phyloP scores from a whole-genome alignment of 805 yeast species.

The Wickerhamomyces bovis region DNA sequence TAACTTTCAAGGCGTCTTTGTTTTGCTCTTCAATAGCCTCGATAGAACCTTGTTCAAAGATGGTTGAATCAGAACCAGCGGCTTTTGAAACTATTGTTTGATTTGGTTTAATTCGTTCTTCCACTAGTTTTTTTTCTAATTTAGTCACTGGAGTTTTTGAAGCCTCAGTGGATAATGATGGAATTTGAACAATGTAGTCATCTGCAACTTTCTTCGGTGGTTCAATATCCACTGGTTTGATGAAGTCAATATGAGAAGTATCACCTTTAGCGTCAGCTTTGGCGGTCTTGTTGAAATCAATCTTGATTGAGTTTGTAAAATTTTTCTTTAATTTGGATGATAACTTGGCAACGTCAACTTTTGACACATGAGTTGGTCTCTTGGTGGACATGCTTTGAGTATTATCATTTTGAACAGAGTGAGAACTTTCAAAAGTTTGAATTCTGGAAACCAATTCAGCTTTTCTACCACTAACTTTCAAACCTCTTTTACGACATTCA shows the following conservation, averaged over 20 bases:
- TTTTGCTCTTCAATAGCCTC: slow-evolving; percentile 13
- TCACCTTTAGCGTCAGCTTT: slow-evolving; percentile 44
- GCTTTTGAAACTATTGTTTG: slow-evolving; percentile 21
- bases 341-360: neutral
- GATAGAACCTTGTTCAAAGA: slow-evolving; percentile 17
- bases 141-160: slow-evolving; percentile 31
- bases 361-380: neutral
- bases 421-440: slow-evolving; percentile 19
- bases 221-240: slow-evolving; percentile 29
- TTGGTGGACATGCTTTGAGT: slow-evolving; percentile 12
- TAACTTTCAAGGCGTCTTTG: slow-evolving; percentile 7
- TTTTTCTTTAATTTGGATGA: slow-evolving; percentile 7
- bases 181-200: slow-evolving; percentile 38
- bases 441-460: slow-evolving; percentile 43
- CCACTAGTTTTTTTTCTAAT: slow-evolving; percentile 20
- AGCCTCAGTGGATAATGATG: slow-evolving; percentile 45
- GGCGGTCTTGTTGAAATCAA: slow-evolving; percentile 17
- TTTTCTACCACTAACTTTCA: slow-evolving; percentile 58
- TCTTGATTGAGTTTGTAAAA: slow-evolving; percentile 5
- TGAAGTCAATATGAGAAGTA: slow-evolving; percentile 51
- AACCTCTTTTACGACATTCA: slow-evolving; percentile 55
- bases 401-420: slow-evolving; percentile 2
- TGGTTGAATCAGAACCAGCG: slow-evolving; percentile 19
- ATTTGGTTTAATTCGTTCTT: slow-evolving; percentile 6
- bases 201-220: slow-evolving; percentile 39